Evolutionary conservation across 1,139 yeast genomes (phyloP).

Genomic region (Lizanozyma gosingica): DNA sequence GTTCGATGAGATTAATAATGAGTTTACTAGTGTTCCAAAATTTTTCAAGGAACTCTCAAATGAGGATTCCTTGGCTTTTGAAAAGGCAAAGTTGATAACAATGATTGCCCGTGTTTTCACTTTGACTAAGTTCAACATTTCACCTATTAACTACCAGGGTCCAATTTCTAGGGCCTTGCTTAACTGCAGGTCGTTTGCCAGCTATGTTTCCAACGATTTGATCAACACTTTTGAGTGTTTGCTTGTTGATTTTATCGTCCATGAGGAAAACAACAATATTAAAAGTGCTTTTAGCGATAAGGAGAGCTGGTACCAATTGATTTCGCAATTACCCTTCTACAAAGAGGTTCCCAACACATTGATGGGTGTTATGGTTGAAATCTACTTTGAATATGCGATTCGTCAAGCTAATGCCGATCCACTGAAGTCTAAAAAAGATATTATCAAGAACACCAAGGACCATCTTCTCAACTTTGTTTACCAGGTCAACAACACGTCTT

Average conservation of each 20-base stretch:
- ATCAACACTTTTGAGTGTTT: conserved; percentile 49
- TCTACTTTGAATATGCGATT: conserved; percentile 31
- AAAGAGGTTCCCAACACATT: conserved; percentile 35
- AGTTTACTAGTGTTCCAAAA: conserved; percentile 27
- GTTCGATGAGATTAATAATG: conserved; percentile 21
- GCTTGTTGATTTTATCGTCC: conserved; percentile 41
- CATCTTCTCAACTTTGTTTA: conserved; percentile 30
- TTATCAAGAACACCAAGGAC: conserved; percentile 21
- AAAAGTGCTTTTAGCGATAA: conserved; percentile 26
- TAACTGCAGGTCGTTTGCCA: conserved; percentile 58
- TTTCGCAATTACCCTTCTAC: conserved; percentile 54
- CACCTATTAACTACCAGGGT: conserved; percentile 58
- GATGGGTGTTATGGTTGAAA: conserved; percentile 36
- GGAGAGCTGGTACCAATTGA: conserved; percentile 50
- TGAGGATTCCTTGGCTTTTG: conserved; percentile 9
- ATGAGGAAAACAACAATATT: conserved; percentile 43
- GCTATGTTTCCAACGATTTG: conserved; percentile 41
- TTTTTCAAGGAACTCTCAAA: conserved; percentile 21
- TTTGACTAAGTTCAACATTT: conserved; percentile 41
- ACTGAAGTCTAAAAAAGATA: conserved; percentile 17
- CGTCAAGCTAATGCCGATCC: conserved; percentile 20
- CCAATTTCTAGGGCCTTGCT: conserved; percentile 60
- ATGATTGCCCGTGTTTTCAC: conserved; percentile 53
- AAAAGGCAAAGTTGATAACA: conserved; percentile 28
- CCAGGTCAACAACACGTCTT: conserved; percentile 30